A percentile compares a stretch with the other conserved stretches of the same genome.
phyloP scores from a whole-genome alignment of 2,329 filamentous ascomycete species.

The Plenodomus tracheiphilus region DNA sequence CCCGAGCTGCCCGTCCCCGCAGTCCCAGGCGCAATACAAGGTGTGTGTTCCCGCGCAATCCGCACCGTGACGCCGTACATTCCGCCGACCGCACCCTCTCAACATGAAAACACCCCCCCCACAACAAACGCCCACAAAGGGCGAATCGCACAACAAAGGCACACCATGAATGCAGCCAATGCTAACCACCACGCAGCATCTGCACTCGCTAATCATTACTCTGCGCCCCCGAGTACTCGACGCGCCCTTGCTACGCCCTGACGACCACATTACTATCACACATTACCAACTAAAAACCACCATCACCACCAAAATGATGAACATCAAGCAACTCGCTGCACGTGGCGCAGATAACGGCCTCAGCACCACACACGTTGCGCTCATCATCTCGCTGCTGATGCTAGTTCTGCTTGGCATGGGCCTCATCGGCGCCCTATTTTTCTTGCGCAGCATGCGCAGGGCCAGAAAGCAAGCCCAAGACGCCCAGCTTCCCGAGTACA shows the following conservation, averaged over 20 bases:
- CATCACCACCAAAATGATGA: constrained; percentile 37
- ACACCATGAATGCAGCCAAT: constrained; percentile 8
- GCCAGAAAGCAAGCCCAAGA: constrained; percentile 50
- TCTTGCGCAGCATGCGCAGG: constrained; percentile 70
- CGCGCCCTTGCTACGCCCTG: constrained; percentile 28
- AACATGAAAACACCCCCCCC: neutral
- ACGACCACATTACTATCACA: constrained; percentile 21
- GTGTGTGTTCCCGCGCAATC: constrained; percentile 26
- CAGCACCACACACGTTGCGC: constrained; percentile 67
- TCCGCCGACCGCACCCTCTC: constrained; percentile 19
- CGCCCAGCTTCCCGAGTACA: constrained; percentile 69
- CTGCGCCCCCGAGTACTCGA: constrained; percentile 13
- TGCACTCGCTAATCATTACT: constrained; percentile 33
- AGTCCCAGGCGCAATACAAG: constrained; percentile 24
- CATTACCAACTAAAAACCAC: neutral
- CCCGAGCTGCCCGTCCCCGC: constrained; percentile 11
- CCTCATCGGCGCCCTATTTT: constrained; percentile 68
- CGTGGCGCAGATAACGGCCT: constrained; percentile 54
- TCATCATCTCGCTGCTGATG: constrained; percentile 78
- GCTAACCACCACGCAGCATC: constrained; percentile 30
- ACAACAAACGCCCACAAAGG: neutral
- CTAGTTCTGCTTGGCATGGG: constrained; percentile 74
- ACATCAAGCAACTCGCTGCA: constrained; percentile 56
- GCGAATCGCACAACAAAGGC: constrained; percentile 15
- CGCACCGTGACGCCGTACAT: constrained; percentile 11